Conservation (phyloP, 2,329 filamentous ascomycete species). For the Aureobasidium melanogenum region DNA sequence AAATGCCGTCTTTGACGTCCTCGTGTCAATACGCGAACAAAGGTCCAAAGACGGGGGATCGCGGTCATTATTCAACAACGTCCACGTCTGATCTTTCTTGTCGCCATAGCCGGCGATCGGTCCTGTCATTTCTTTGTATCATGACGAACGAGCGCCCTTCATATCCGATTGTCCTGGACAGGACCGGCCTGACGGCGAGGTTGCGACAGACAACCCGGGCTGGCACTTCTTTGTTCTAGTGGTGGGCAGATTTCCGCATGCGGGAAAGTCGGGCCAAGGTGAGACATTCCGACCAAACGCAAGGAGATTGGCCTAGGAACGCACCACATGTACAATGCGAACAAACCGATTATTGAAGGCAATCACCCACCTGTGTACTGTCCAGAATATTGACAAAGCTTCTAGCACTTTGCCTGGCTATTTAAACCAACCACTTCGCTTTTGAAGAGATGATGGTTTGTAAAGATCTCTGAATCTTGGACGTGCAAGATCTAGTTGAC, state of each 20-base stretch:
- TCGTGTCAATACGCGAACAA: constrained; percentile 1
- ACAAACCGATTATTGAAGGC: constrained; percentile 18
- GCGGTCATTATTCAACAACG: constrained; percentile 7
- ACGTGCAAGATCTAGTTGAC: background rate
- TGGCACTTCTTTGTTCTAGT: constrained; percentile 27
- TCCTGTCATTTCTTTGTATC: constrained; percentile 12
- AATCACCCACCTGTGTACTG: background rate
- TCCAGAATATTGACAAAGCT: background rate
- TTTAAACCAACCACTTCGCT: background rate
- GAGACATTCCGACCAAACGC: constrained; percentile 27
- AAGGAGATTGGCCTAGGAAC: constrained; percentile 23
- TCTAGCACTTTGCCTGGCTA: background rate
- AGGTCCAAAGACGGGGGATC: constrained; percentile 8
- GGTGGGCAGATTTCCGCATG: constrained; percentile 23
- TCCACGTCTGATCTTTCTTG: background rate
- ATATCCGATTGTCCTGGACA: constrained; percentile 13
- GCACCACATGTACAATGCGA: constrained; percentile 21
- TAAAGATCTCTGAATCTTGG: background rate
- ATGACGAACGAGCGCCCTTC: constrained; percentile 5
- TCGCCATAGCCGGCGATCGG: constrained; percentile 8
- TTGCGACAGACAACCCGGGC: constrained; percentile 13
- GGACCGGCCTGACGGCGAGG: constrained; percentile 1
- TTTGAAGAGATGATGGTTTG: background rate
- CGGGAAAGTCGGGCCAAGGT: constrained; percentile 22
- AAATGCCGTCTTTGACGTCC: constrained; percentile 9